Base-by-base conservation (phyloP, 176 grass and related monocot genomes). In the Paspalum notatum region DNA sequence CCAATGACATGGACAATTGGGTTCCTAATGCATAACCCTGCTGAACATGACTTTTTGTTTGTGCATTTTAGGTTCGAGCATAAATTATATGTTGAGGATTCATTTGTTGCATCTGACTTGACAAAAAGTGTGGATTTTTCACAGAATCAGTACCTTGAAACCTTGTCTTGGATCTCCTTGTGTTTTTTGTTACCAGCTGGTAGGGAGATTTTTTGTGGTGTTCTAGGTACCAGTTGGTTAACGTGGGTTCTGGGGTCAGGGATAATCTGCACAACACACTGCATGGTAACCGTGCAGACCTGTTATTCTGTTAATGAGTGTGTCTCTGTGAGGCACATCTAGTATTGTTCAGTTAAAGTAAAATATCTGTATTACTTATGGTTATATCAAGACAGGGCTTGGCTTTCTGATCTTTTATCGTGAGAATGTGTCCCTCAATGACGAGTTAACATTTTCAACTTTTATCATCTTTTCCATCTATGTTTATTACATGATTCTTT, bases 401-500 rank as follows among this genome's bases (percentile, higher is more conserved):
- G 42, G 8, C 14, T 62, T 54, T 10, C 43, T 9, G 13, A 26
- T 83, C 64, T 73, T 25, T 55, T 47, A 42, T 43, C 9, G 21
- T 77, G 59, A 32, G 13, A 43, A 20, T 62, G 20, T 2, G 21
- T 39, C 62, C 11, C 8, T 85, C 53, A 65, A 59, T 62, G 8
- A 16, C 57, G 5, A 66, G 26, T 24, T 75, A 49, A 56, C 74
- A n/a, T 76, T 64, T 69, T 52, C 18, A 68, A 66, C 10, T 20
- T 20, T n/a, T 66, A 25, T 65, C 41, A 77, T 76, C 4, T 45
- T 75, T 50, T 51, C 9, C 37, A 22, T 53, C 3, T 18, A 76
- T 73, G 0, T 64, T 68, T 58, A 56, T 55, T 80, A 22, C 39
- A 74, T 73, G 61, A 26, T 60, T 50, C 74, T 86, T 27, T 85